Percentiles rank a stretch among this genome's conserved stretches.
These are phyloP conservation scores for Chlamydomonas reinhardtii DNA, from an alignment of 163 green algal species.

Conservation along the genomic window DNA sequence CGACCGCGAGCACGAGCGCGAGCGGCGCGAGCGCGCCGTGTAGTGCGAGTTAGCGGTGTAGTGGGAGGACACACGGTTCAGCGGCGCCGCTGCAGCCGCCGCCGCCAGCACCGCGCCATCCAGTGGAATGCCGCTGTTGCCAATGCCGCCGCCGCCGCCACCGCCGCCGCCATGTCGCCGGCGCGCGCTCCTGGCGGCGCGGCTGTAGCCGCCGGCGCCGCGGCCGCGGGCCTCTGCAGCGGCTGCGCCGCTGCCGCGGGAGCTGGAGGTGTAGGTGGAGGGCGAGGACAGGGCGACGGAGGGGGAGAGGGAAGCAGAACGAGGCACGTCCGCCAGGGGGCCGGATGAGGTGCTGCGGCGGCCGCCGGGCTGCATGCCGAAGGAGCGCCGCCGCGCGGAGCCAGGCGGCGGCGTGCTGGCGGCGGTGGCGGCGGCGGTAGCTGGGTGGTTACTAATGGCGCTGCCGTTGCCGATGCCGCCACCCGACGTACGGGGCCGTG, in stretches of 20 bases:
- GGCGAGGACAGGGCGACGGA: background rate
- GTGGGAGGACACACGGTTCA: constrained; percentile 4
- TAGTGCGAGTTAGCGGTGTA: too few relatives aligned
- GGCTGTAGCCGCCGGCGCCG: background rate
- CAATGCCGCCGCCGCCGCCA: constrained; percentile 18
- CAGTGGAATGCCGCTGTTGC: background rate
- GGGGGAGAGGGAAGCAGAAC: background rate
- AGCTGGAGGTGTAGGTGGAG: background rate
- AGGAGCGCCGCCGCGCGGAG: background rate
- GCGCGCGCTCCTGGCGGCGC: background rate
- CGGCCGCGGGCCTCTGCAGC: background rate
- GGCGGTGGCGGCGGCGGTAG: too few relatives aligned
- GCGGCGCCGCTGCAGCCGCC: constrained; percentile 12
- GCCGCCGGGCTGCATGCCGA: background rate
- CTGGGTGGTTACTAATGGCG: too few relatives aligned
- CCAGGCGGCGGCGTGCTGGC: too few relatives aligned
- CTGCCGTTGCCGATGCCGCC: too few relatives aligned
- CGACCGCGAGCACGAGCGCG: too few relatives aligned
- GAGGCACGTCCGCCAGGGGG: background rate
- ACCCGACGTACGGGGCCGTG: background rate
- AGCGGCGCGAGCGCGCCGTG: background rate
- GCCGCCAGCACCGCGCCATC: constrained; percentile 30
- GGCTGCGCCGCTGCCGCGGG: background rate
- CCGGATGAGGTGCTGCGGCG: background rate
- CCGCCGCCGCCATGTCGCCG: background rate